Evolutionary conservation across 2,329 filamentous ascomycete species (phyloP).

Genomic region (Bipolaris bicolor): DNA sequence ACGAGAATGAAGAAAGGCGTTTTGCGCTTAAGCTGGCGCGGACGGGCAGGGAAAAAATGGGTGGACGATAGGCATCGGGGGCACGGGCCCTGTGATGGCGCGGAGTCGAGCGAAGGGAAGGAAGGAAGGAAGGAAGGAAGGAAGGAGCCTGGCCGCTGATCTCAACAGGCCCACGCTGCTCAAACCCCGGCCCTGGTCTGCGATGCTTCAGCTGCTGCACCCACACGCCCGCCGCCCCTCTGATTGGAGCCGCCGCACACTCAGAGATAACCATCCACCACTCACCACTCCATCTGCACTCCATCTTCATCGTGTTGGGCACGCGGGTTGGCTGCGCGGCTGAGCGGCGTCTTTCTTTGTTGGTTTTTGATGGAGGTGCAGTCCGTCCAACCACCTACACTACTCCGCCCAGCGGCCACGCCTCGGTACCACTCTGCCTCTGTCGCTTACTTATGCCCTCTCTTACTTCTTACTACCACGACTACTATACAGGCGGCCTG

Average conservation of each 20-base stretch:
- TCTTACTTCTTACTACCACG: too few relatives aligned
- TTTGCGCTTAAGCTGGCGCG: slow-evolving; percentile 3
- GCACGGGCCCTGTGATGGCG: neutral
- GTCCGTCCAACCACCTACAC: neutral
- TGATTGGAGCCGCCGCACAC: slow-evolving; percentile 14
- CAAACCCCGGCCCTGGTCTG: slow-evolving; percentile 6
- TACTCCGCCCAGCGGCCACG: too few relatives aligned
- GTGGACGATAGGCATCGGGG: neutral
- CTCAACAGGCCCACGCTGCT: slow-evolving; percentile 21
- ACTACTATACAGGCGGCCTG: too few relatives aligned
- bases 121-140: neutral
- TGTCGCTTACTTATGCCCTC: too few relatives aligned
- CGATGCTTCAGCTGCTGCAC: slow-evolving; percentile 14
- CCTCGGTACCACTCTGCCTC: too few relatives aligned
- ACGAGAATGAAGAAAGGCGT: neutral
- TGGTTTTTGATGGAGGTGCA: slow-evolving; percentile 16
- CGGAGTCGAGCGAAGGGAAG: neutral
- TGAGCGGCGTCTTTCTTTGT: slow-evolving; percentile 2
- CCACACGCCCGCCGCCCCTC: neutral
- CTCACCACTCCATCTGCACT: neutral
- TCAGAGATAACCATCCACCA: slow-evolving; percentile 19
- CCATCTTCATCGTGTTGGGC: neutral
- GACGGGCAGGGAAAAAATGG: neutral
- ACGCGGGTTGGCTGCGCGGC: slow-evolving; percentile 1
- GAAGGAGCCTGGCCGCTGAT: slow-evolving; percentile 15